Percentiles rank a stretch among this genome's conserved stretches.
These are phyloP conservation scores for Backusella macrospora DNA, from an alignment of 192 early-diverging fungal species.

Conservation along the genomic window DNA sequence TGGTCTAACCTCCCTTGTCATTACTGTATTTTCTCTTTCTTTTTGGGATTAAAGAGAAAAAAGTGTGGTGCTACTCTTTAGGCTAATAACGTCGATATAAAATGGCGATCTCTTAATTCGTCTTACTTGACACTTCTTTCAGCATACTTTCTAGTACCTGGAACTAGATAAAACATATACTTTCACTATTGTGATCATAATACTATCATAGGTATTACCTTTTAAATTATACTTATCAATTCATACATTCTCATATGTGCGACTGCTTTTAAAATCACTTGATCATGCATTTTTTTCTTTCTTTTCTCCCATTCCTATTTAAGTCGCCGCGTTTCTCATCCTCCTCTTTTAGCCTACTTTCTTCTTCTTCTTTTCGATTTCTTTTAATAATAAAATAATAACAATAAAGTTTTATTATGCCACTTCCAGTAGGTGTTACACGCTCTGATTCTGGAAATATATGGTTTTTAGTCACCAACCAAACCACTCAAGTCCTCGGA, in stretches of 20 bases:
- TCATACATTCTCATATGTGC: no score
- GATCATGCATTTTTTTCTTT: no score
- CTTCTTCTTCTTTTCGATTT: no score
- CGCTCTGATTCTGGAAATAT: not conserved
- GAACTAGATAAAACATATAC: not conserved
- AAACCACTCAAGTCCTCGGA: constrained; percentile 24
- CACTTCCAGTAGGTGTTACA: constrained; percentile 22
- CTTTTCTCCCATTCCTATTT: no score
- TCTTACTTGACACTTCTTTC: not conserved
- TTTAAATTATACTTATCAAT: no score
- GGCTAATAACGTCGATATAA: no score
- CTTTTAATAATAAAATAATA: no score
- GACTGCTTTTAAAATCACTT: no score
- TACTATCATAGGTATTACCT: not conserved
- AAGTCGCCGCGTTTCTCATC: no score
- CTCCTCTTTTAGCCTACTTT: no score
- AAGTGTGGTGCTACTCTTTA: no score
- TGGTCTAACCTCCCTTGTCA: not conserved
- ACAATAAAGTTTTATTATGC: not conserved
- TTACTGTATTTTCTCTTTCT: not conserved
- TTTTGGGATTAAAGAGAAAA: not conserved
- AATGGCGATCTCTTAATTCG: not conserved
- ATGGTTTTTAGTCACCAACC: constrained; percentile 24
- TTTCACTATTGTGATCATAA: not conserved
- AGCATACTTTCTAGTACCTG: not conserved